phyloP scores from a whole-genome alignment of 139 green algal genomes.

The Gonium pectorale region DNA sequence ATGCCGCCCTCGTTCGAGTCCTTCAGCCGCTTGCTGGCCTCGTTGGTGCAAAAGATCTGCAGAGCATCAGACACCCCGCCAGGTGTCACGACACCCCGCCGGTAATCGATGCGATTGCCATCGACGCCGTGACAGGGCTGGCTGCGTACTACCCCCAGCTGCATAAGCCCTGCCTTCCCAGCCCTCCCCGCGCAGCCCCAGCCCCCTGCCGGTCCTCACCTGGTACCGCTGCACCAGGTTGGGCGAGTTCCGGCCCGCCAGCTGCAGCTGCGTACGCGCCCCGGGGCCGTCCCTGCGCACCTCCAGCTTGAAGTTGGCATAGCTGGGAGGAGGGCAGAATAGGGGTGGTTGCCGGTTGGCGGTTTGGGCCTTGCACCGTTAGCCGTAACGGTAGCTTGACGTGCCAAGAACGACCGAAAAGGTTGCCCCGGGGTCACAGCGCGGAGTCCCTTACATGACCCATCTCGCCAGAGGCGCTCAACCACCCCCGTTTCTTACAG shows the following conservation, averaged over 20 bases:
- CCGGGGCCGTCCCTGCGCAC: slow-evolving; percentile 54
- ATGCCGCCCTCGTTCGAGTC: slow-evolving; percentile 41
- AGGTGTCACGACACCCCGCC: not conserved
- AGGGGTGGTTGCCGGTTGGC: too few relatives aligned
- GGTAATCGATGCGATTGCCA: not conserved
- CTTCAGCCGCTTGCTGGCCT: slow-evolving; percentile 48
- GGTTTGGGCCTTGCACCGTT: too few relatives aligned
- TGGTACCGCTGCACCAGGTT: slow-evolving; percentile 50
- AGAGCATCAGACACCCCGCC: not conserved
- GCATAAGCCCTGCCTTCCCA: too few relatives aligned
- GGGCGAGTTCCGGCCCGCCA: slow-evolving; percentile 46
- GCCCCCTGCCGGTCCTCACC: too few relatives aligned
- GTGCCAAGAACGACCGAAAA: too few relatives aligned
- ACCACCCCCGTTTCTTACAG: slow-evolving; percentile 28
- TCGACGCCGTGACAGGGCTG: too few relatives aligned
- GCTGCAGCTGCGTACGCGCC: slow-evolving; percentile 61
- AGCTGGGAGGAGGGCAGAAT: too few relatives aligned
- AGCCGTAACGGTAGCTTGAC: too few relatives aligned
- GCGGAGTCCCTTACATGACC: slow-evolving; percentile 45
- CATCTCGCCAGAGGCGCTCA: too few relatives aligned
- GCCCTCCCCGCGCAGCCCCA: too few relatives aligned
- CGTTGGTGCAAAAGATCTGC: slow-evolving; percentile 50
- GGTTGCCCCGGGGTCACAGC: too few relatives aligned
- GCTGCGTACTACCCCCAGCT: too few relatives aligned
- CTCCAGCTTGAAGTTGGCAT: slow-evolving; percentile 56